Conservation (phyloP, 768 basidiomycete species). For the Trametes coccinea region DNA sequence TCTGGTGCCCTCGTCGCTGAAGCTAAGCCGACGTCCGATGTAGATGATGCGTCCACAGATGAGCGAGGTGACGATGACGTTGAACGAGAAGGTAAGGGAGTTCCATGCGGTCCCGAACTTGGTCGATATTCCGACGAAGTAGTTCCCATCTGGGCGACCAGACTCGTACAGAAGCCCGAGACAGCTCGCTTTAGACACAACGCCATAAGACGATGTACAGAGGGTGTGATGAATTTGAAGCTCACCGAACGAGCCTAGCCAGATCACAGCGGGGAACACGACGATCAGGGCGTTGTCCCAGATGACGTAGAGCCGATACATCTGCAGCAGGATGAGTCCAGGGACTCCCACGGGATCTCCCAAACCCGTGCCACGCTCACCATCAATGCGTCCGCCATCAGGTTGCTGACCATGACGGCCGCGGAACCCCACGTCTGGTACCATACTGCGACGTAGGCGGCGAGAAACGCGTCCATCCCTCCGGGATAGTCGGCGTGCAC, state of each 20-base stretch:
- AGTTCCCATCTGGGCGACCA: conserved; percentile 41
- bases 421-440: conserved; percentile 30
- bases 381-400: conserved; percentile 31
- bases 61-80: conserved; percentile 42
- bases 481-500: conserved; percentile 27
- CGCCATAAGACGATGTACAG: not conserved
- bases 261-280: conserved; percentile 26
- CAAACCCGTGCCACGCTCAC: conserved; percentile 18
- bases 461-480: conserved; percentile 28
- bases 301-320: conserved; percentile 30
- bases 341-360: too few species aligned
- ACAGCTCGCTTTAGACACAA: conserved; percentile 35
- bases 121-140: conserved; percentile 40
- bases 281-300: conserved; percentile 27
- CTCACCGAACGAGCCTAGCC: conserved; percentile 25
- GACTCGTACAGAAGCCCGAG: conserved; percentile 42
- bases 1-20: conserved; percentile 28
- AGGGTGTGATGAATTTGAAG: too few species aligned
- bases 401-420: conserved; percentile 24
- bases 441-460: conserved; percentile 22
- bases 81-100: conserved; percentile 42
- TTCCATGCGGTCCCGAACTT: conserved; percentile 44
- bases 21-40: conserved; percentile 32
- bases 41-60: conserved; percentile 41
- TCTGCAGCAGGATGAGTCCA: conserved; percentile 7